Percentiles rank a stretch among this genome's conserved stretches.
These are phyloP conservation scores for Gnomoniopsis smithogilvyi DNA, from an alignment of 2,329 filamentous ascomycete species.

Conservation along the genomic window DNA sequence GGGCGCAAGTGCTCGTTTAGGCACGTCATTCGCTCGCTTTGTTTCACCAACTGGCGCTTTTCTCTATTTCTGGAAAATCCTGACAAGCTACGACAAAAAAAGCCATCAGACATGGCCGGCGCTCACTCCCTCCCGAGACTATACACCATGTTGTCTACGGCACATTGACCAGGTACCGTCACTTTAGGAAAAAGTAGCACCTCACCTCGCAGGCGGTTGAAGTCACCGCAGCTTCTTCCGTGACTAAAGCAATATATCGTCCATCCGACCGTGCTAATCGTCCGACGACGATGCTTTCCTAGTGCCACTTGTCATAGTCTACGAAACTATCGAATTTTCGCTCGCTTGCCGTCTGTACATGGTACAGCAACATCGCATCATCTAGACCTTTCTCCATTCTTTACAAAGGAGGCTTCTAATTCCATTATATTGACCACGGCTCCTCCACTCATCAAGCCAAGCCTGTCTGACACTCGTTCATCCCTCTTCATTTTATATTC, in stretches of 20 bases:
- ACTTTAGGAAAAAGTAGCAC: slow-evolving; percentile 1
- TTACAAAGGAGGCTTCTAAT: slow-evolving; percentile 16
- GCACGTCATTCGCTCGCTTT: slow-evolving; percentile 14
- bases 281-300: slow-evolving; percentile 12
- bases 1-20: slow-evolving; percentile 6
- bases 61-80: slow-evolving; percentile 14
- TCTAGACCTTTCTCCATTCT: slow-evolving; percentile 1
- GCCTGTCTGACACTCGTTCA: not conserved
- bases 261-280: not conserved
- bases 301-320: not conserved
- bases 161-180: slow-evolving; percentile 3
- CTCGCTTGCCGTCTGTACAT: slow-evolving; percentile 3
- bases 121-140: slow-evolving; percentile 14
- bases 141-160: slow-evolving; percentile 8
- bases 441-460: not conserved
- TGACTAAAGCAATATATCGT: slow-evolving; percentile 10
- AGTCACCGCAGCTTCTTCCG: slow-evolving; percentile 5
- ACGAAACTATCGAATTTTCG: slow-evolving; percentile 16
- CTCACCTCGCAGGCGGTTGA: slow-evolving; percentile 9
- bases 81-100: slow-evolving; percentile 9
- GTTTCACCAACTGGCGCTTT: slow-evolving; percentile 15
- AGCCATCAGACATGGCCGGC: slow-evolving; percentile 11
- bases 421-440: not conserved
- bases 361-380: slow-evolving; percentile 3
- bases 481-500: not conserved